Evolutionary conservation across 176 grass and related monocot genomes (phyloP).

Genomic region (Eleusine coracana): DNA sequence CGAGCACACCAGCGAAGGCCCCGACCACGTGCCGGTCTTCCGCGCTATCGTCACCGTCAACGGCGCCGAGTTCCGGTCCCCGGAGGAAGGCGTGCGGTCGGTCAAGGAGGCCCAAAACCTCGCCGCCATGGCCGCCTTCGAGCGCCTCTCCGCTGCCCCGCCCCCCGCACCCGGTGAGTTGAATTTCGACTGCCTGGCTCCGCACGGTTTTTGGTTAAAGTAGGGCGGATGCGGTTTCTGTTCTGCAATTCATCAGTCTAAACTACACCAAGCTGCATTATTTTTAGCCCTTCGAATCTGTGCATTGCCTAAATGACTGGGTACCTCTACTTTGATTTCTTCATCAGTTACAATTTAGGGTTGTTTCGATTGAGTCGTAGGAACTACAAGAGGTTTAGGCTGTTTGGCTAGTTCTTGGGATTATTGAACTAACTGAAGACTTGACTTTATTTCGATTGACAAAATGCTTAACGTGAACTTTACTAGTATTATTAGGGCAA

Average conservation of each 20-base stretch:
- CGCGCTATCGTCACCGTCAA: constrained; percentile 62
- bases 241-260: background rate
- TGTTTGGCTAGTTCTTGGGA: constrained; percentile 22
- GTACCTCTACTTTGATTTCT: background rate
- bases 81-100: constrained; percentile 39
- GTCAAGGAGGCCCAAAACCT: constrained; percentile 70
- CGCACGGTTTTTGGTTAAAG: background rate
- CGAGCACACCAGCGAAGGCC: constrained; percentile 38
- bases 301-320: background rate
- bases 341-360: background rate
- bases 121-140: constrained; percentile 65
- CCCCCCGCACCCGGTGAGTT: constrained; percentile 40
- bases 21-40: constrained; percentile 46
- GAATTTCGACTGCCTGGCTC: background rate
- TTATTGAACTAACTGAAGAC: constrained; percentile 1
- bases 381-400: constrained; percentile 13
- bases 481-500: constrained; percentile 15
- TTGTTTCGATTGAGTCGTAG: background rate
- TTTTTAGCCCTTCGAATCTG: background rate
- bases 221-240: background rate
- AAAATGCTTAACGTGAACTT: background rate
- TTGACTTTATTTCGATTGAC: background rate
- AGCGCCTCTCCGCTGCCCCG: constrained; percentile 44
- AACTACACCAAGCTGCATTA: background rate
- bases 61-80: constrained; percentile 56